Base-by-base conservation (phyloP, 352 stramenopile species). In the Pythium chondricola region DNA sequence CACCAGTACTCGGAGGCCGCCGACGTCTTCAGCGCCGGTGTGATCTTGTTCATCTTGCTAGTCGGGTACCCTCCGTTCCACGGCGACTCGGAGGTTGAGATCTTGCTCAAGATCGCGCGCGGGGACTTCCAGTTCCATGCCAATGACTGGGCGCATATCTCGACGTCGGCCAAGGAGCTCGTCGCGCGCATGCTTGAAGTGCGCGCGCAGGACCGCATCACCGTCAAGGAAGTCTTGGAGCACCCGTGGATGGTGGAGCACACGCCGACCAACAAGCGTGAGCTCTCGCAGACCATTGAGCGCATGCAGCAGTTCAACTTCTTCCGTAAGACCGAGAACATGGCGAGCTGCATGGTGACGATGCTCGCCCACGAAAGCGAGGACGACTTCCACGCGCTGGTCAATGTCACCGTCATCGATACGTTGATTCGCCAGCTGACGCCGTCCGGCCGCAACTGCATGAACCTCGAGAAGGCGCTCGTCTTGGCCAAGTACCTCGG, bases 221-320 rank as follows among this genome's bases (percentile, higher is more conserved):
- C 67, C 0, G 65, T 90, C 22, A 63, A 84, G 16, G 73, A 86
- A 20, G 50, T 81, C n/a, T 45, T 86, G 22, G 26, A 49, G 8
- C 79, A 90, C 43, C 70, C 79, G 44, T 90, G 79, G 79, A 70
- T 91, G 38, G 42, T 52, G 4, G 46, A 55, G 8, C 58, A 67
- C 26, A 47, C 45, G 6, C 52, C 33, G 39, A 48, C 51, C 24
- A 50, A 75, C 25, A 38, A 25, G 9, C 55, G 48, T 6, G 67
- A 76, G 32, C 48, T 85, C 4, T 43, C 37, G 6, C 50, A 59
- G 36, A 70, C 69, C 3, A 61, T 80, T 21, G 36, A 65, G n/a
- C 80, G 74, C 25, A 73, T 90, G 29, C 68, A 90, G 56, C 59
- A 67, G n/a, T 90, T 87, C 61, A 90, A 88, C 57, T 84, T 85